A percentile compares a stretch with the other conserved stretches of the same genome.
Evolutionary conservation across 1,139 yeast species (phyloP).

Genomic region (Torulaspora globosa): DNA sequence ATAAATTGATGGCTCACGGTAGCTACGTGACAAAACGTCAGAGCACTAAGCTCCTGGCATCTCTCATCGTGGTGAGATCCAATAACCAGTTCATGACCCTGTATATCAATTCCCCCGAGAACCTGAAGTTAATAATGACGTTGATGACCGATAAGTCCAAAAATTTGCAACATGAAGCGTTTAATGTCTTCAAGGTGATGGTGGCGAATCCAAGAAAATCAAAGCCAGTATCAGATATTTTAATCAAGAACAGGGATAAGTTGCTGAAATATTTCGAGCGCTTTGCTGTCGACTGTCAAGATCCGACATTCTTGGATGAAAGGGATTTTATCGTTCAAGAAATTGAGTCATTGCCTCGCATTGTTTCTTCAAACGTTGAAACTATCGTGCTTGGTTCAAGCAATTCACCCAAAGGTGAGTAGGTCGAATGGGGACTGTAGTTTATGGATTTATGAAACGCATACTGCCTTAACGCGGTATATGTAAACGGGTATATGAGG

Average conservation of each 20-base stretch:
- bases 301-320: conserved; percentile 70
- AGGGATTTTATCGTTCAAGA: conserved; percentile 74
- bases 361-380: conserved; percentile 32
- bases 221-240: conserved; percentile 71
- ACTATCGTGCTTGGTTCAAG: conserved; percentile 6
- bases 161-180: conserved; percentile 84
- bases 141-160: conserved; percentile 83
- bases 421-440: neutral
- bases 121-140: conserved; percentile 80
- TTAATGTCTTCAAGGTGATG: conserved; percentile 86
- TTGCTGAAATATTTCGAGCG: conserved; percentile 63
- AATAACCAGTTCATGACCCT: conserved; percentile 69
- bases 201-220: conserved; percentile 92
- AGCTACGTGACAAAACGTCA: conserved; percentile 93
- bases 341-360: conserved; percentile 63
- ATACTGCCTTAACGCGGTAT: neutral
- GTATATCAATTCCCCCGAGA: conserved; percentile 77
- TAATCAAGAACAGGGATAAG: conserved; percentile 76
- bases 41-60: conserved; percentile 71
- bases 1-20: conserved; percentile 63
- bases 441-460: neutral
- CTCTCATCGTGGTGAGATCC: conserved; percentile 67
- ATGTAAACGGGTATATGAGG: neutral
- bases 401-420: conserved; percentile 8
- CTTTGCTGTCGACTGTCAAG: conserved; percentile 60